Evolutionary conservation across 306 rosid genomes (phyloP).

Genomic region (Casuarina equisetifolia): DNA sequence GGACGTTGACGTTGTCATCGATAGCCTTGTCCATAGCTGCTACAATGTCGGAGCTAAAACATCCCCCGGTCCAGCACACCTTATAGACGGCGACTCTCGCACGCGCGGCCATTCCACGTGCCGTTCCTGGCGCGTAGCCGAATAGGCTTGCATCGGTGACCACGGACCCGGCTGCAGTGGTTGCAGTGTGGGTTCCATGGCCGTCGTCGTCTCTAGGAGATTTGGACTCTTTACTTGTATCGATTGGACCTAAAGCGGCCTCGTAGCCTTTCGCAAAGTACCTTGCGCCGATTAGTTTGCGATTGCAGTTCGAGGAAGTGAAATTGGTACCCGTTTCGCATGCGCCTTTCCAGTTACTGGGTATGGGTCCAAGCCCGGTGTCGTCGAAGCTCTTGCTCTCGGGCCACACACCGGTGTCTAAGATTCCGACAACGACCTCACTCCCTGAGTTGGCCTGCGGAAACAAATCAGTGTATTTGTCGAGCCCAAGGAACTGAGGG

Average conservation of each 20-base stretch:
- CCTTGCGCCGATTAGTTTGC: slow-evolving; percentile 76
- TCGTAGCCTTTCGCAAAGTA: slow-evolving; percentile 51
- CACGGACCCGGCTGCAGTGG: slow-evolving; percentile 64
- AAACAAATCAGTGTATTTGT: slow-evolving; percentile 17
- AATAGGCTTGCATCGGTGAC: slow-evolving; percentile 51
- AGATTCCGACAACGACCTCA: slow-evolving; percentile 57
- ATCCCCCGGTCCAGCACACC: slow-evolving; percentile 62
- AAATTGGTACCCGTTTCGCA: slow-evolving; percentile 68
- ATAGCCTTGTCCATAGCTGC: slow-evolving; percentile 77
- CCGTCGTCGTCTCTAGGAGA: slow-evolving; percentile 81
- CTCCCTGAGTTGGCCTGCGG: slow-evolving; percentile 28
- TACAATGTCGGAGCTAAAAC: slow-evolving; percentile 58
- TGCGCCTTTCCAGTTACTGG: slow-evolving; percentile 64
- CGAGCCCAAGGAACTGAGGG: slow-evolving; percentile 74
- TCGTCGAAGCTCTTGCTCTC: slow-evolving; percentile 88
- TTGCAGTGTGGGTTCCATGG: slow-evolving; percentile 85
- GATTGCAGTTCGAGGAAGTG: slow-evolving; percentile 54
- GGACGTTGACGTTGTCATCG: slow-evolving; percentile 58
- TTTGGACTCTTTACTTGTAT: slow-evolving; percentile 37
- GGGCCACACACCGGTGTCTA: slow-evolving; percentile 86
- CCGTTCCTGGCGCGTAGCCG: slow-evolving; percentile 64
- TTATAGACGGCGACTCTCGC: slow-evolving; percentile 78
- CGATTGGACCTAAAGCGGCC: slow-evolving; percentile 40
- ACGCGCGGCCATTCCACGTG: slow-evolving; percentile 77
- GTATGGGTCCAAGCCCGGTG: slow-evolving; percentile 59